Evolutionary conservation across 2,329 filamentous ascomycete genomes (phyloP), one percentile per base, ranked within the genome.

Genomic region (Diaporthe capsici): DNA sequence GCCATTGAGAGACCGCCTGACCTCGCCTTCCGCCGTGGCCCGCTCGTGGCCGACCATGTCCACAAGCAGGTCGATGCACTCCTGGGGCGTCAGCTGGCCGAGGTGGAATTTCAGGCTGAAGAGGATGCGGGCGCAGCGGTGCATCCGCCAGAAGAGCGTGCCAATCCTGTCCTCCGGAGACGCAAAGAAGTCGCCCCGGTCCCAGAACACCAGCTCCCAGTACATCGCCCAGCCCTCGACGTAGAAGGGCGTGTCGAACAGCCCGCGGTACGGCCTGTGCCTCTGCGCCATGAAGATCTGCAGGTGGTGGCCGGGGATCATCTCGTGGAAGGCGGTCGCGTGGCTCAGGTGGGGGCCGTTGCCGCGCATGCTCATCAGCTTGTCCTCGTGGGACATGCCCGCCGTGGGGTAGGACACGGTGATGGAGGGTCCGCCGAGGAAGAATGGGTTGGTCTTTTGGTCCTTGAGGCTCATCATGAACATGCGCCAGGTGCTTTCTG

Each of bases 211-310:
- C 78, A 91, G 84, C 82, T 92, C 90, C 90, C 90, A 92, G 80
- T 92, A 92, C 78, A 91, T 85, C 13, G 90, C 88, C 90, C 90
- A 92, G 25, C 90, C 90, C 80, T 92, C 90, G 51, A 90, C 86
- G 82, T 86, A 91, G 79, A 92, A 92, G 0, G 90, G 88, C 1
- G 90, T 92, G 42, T 83, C 81, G 80, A 92, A 92, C 9, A 91
- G 78, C 28, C 81, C 80, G 7, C 90, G 86, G 80, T 92, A 89
- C 3, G 86, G 85, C 25, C 84, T 85, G 75, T 86, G 81, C 9
- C 90, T 85, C 20, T 83, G 81, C 22, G 85, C 86, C 79, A 88
- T 84, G 80, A 88, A 87, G 22, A 87, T 81, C 79, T 92, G 90
- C 39, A 91, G 83, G 71, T 90, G 86, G 76, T 91, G 90, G 0